Evolutionary conservation across 148 eudicot genomes (phyloP).

Genomic region (Agrostemma githago): DNA sequence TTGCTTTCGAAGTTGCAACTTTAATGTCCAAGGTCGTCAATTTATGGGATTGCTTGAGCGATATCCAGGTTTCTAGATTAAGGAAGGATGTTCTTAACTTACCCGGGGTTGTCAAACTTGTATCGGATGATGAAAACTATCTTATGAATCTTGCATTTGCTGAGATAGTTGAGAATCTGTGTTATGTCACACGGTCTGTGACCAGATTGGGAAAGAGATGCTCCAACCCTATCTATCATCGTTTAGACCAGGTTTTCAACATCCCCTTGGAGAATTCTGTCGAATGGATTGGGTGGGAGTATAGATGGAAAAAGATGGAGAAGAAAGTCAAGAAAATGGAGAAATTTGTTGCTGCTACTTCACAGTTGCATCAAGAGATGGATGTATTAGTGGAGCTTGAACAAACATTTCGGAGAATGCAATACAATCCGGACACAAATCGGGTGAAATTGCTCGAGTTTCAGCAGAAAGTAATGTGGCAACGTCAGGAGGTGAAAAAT

Average conservation of each 20-base stretch:
- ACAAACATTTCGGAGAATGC: conserved; percentile 70
- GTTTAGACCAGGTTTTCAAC: conserved; percentile 51
- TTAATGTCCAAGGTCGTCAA: conserved; percentile 72
- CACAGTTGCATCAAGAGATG: conserved; percentile 74
- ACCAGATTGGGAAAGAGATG: conserved; percentile 68
- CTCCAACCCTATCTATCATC: conserved; percentile 55
- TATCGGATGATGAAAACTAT: conserved; percentile 70
- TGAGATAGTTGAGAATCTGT: conserved; percentile 61
- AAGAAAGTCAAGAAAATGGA: conserved; percentile 76
- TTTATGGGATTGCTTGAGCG: conserved; percentile 67
- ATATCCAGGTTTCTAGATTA: conserved; percentile 47
- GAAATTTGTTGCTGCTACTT: conserved; percentile 54
- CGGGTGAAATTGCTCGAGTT: conserved; percentile 63
- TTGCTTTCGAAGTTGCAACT: conserved; percentile 69
- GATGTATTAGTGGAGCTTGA: conserved; percentile 85
- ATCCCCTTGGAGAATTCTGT: conserved; percentile 39
- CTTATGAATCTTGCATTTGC: conserved; percentile 75
- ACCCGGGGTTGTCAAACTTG: conserved; percentile 59
- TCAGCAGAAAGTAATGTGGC: conserved; percentile 80
- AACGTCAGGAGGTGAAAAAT: conserved; percentile 74
- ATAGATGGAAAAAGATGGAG: conserved; percentile 79
- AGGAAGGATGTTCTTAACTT: conserved; percentile 63
- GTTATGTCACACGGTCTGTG: conserved; percentile 40
- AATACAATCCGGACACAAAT: conserved; percentile 36
- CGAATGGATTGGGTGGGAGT: conserved; percentile 69